Evolutionary conservation across 2,329 filamentous ascomycete species (phyloP).

Genomic region (Pezicula carpinea): DNA sequence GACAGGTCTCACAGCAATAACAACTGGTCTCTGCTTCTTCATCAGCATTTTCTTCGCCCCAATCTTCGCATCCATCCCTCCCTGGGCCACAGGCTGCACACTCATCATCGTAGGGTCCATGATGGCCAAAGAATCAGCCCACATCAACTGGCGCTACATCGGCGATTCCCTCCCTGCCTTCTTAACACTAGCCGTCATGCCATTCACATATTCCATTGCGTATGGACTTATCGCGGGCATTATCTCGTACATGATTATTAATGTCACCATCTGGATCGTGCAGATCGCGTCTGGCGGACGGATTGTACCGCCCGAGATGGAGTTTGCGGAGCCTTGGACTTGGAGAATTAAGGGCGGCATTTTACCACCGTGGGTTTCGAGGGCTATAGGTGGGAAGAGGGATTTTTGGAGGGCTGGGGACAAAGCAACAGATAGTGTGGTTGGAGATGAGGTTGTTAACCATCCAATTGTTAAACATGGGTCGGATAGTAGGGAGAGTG

Average conservation of each 20-base stretch:
- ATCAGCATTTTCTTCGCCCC: conserved; percentile 83
- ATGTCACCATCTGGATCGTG: conserved; percentile 62
- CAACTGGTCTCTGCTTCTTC: conserved; percentile 76
- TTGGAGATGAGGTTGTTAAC: no score
- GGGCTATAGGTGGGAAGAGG: conserved; percentile 48
- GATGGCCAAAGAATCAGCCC: conserved; percentile 70
- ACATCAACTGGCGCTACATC: conserved; percentile 83
- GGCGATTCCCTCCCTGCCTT: conserved; percentile 81
- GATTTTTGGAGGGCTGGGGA: no score
- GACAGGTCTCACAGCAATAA: conserved; percentile 74
- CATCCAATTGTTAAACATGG: no score
- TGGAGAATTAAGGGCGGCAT: conserved; percentile 70
- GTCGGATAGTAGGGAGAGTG: no score
- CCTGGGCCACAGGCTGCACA: conserved; percentile 84
- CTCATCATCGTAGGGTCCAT: conserved; percentile 77
- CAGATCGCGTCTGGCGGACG: conserved; percentile 62
- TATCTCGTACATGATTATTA: conserved; percentile 69
- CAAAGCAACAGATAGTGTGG: no score
- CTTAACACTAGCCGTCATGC: conserved; percentile 77
- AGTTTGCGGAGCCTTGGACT: conserved; percentile 73
- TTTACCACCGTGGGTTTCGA: conserved; percentile 65
- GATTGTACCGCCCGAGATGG: conserved; percentile 67
- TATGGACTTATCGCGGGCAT: conserved; percentile 78
- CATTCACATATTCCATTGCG: conserved; percentile 82
- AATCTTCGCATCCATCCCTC: conserved; percentile 82